Evolutionary conservation across 2,329 filamentous ascomycete genomes (phyloP).

Genomic region (Arthrobotrys conoides): DNA sequence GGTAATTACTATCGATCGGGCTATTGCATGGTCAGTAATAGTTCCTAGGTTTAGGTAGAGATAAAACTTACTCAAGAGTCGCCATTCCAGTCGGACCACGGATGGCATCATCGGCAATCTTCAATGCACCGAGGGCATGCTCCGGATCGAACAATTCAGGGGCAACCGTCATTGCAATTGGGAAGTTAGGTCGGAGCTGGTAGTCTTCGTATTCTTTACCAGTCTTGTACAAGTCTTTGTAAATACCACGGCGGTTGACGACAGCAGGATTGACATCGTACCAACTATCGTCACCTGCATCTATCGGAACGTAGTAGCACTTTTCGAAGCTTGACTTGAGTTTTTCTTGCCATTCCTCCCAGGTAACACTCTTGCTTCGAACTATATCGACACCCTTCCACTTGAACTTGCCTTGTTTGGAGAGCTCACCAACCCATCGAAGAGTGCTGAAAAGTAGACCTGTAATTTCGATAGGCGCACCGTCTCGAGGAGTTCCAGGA

Average conservation of each 20-base stretch:
- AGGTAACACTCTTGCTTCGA: slow-evolving; percentile 76
- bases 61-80: slow-evolving; percentile 78
- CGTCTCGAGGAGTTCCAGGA: slow-evolving; percentile 96
- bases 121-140: slow-evolving; percentile 84
- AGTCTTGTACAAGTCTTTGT: slow-evolving; percentile 95
- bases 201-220: slow-evolving; percentile 98
- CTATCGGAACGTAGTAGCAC: slow-evolving; percentile 86
- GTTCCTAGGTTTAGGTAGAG: background rate
- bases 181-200: slow-evolving; percentile 92
- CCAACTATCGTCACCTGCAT: slow-evolving; percentile 77
- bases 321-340: slow-evolving; percentile 91
- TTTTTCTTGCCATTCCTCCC: slow-evolving; percentile 82
- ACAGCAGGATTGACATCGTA: slow-evolving; percentile 85
- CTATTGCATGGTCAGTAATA: slow-evolving; percentile 34
- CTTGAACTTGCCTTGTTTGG: slow-evolving; percentile 78
- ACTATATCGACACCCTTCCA: slow-evolving; percentile 79
- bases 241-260: slow-evolving; percentile 92
- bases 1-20: slow-evolving; percentile 91
- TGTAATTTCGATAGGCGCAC: slow-evolving; percentile 93
- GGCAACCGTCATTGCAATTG: slow-evolving; percentile 94
- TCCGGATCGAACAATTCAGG: slow-evolving; percentile 85
- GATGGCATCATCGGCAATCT: slow-evolving; percentile 82
- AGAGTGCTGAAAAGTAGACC: slow-evolving; percentile 92
- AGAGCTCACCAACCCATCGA: slow-evolving; percentile 80
- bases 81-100: slow-evolving; percentile 94